Evolutionary conservation across 768 basidiomycete species (phyloP).

Genomic region (Tricholoma sp.): DNA sequence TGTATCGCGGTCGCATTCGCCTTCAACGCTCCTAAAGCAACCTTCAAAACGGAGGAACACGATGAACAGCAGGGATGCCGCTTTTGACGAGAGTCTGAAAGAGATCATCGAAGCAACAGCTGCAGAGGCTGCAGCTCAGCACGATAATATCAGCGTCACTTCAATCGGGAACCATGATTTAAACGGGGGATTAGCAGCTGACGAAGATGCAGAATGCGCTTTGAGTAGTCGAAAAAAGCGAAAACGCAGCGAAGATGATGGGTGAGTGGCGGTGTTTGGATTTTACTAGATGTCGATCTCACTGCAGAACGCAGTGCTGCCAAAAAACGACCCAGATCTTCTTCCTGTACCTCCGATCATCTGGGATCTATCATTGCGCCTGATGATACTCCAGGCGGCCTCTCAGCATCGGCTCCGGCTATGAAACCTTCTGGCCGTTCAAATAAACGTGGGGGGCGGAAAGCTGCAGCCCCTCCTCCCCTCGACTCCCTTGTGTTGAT

Average conservation of each 20-base stretch:
- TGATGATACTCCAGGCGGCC: conserved; percentile 38
- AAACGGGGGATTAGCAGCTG: conserved; percentile 32
- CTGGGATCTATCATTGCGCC: conserved; percentile 33
- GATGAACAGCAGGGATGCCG: conserved; percentile 96
- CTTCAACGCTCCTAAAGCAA: conserved; percentile 49
- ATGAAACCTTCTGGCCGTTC: conserved; percentile 28
- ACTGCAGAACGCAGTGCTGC: conserved; percentile 29
- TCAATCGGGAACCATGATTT: conserved; percentile 29
- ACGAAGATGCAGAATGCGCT: conserved; percentile 42
- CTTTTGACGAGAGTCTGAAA: conserved; percentile 84
- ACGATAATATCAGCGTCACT: conserved; percentile 32
- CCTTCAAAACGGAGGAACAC: conserved; percentile 89
- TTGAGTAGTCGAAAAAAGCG: conserved; percentile 56
- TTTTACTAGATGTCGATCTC: background rate
- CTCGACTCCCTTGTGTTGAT: conserved; percentile 27
- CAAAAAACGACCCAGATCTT: conserved; percentile 74
- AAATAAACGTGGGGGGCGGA: conserved; percentile 43
- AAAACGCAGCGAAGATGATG: conserved; percentile 70
- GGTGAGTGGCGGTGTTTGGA: conserved; percentile 38
- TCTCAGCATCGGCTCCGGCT: conserved; percentile 26
- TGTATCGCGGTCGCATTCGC: conserved; percentile 73
- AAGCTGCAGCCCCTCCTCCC: conserved; percentile 21
- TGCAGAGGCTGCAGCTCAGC: conserved; percentile 56
- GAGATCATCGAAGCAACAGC: conserved; percentile 72
- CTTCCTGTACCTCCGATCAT: conserved; percentile 64